A percentile compares a stretch with the other conserved stretches of the same genome.
phyloP scores from a whole-genome alignment of 169 alveolate genomes.

The Pseudocohnilembus persalinus region DNA sequence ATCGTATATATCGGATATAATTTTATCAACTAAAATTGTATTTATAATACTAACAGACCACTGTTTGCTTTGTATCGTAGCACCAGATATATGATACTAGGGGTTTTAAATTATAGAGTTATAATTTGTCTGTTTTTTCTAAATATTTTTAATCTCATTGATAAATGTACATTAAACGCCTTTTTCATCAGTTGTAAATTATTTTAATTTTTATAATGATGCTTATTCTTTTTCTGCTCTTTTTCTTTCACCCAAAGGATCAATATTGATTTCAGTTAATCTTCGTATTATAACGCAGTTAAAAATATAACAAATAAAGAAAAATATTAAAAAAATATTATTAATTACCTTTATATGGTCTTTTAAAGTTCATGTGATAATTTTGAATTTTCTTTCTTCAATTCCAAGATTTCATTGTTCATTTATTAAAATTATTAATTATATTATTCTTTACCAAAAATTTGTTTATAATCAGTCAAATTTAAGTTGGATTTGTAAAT shows the following conservation, averaged over 20 bases:
- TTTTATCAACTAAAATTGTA: background rate
- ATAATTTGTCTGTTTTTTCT: background rate
- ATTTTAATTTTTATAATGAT: background rate
- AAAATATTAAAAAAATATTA: too few relatives aligned
- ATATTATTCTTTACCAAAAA: background rate
- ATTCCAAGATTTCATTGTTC: background rate
- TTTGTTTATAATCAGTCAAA: too few relatives aligned
- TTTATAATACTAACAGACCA: constrained; percentile 15
- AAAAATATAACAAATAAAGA: too few relatives aligned
- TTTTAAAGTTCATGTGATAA: too few relatives aligned
- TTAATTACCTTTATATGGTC: background rate
- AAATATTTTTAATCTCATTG: background rate
- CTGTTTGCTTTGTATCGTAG: background rate
- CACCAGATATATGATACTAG: background rate
- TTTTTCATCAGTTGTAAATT: constrained; percentile 10
- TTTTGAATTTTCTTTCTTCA: background rate
- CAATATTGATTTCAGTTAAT: background rate
- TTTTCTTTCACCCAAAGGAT: background rate
- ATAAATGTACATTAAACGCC: constrained; percentile 8
- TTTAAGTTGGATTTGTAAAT: background rate
- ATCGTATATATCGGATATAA: constrained; percentile 15
- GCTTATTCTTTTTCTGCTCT: constrained; percentile 1
- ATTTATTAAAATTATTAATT: background rate
- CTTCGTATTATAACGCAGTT: background rate
- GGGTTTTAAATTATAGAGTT: constrained; percentile 1